Evolutionary conservation across 306 rosid genomes (phyloP), one percentile per base, ranked within the genome.

Genomic region (Alnus rubra): DNA sequence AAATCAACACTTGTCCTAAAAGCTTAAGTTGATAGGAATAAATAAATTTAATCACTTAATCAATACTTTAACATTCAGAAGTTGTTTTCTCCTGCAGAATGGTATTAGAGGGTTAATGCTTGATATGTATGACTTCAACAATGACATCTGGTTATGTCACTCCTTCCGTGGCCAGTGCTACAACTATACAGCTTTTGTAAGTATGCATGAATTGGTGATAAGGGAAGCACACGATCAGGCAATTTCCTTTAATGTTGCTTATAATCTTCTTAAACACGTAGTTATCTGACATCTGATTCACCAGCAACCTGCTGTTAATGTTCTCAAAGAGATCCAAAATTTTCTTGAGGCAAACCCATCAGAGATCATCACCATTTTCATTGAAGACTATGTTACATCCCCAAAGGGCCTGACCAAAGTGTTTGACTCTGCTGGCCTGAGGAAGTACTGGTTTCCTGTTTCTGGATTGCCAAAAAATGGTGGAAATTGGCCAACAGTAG

Each of bases 31-130:
- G 0, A 23, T 23, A 23, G 28, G 28, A 23, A 23, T 0, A 23
- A 23, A 0, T 23, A 23, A 23, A 23, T 23, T 23, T 23, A 23
- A 23, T 23, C 28, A 23, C 28, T 23, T 23, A 23, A 23, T 23
- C 28, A 23, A 23, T 23, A 23, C 28, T 23, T 23, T 23, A 23
- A 23, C 28, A 23, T 23, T 23, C 28, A 76, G 5, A 79, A 81
- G 51, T 70, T 42, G 49, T 37, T 81, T 79, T 81, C 8, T 82
- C 18, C 80, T 64, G 82, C 93, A 95, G 98, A 88, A 91, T 79
- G 99, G 98, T 10, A 86, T 93, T 9, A 71, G 99, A 85, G 99
- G 96, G 7, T 84, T 95, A 45, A 92, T 95, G 99, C 97, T 95
- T 11, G 99, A 95, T 82, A 44, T 90, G 90, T 95, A 95, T 75